phyloP scores from a whole-genome alignment of 805 yeast genomes.

The Trichomonascus vanleenenianus region DNA sequence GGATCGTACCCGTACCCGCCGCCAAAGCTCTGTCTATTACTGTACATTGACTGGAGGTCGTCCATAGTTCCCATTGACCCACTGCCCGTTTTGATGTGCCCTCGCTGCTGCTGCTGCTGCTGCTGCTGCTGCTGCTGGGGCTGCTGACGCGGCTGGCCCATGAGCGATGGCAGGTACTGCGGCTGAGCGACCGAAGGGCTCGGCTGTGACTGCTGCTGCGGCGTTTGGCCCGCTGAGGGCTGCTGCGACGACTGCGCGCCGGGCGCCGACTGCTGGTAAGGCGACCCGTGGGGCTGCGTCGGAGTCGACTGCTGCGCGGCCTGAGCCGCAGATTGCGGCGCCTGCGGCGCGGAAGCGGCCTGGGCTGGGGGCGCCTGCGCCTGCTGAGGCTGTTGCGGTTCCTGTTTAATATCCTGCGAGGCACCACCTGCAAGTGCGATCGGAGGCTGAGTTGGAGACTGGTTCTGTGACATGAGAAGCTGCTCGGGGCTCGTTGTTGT shows the following conservation, averaged over 20 bases:
- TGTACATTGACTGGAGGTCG: too few relatives aligned
- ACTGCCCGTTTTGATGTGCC: too few relatives aligned
- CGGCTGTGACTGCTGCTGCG: too few relatives aligned
- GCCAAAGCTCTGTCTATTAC: too few relatives aligned
- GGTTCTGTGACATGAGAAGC: background rate
- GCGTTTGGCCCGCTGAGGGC: too few relatives aligned
- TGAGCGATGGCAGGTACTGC: slow-evolving; percentile 4
- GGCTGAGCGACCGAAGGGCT: too few relatives aligned
- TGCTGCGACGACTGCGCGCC: background rate
- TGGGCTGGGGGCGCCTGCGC: background rate
- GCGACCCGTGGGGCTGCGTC: too few relatives aligned
- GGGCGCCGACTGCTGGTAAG: too few relatives aligned
- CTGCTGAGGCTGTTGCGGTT: background rate
- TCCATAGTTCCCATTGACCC: too few relatives aligned
- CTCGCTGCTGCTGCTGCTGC: slow-evolving; percentile 4
- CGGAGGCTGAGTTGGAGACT: background rate
- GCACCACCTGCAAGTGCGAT: background rate
- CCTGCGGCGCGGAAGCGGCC: too few relatives aligned
- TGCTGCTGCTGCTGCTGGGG: slow-evolving; percentile 1
- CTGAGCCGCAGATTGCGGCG: background rate
- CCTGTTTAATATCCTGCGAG: background rate
- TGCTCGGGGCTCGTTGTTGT: background rate
- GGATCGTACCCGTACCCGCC: too few relatives aligned
- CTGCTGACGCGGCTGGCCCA: slow-evolving; percentile 2
- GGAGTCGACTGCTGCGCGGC: too few relatives aligned